Base-by-base conservation (phyloP, 2,329 filamentous ascomycete genomes). In the Beauveria sp. region DNA sequence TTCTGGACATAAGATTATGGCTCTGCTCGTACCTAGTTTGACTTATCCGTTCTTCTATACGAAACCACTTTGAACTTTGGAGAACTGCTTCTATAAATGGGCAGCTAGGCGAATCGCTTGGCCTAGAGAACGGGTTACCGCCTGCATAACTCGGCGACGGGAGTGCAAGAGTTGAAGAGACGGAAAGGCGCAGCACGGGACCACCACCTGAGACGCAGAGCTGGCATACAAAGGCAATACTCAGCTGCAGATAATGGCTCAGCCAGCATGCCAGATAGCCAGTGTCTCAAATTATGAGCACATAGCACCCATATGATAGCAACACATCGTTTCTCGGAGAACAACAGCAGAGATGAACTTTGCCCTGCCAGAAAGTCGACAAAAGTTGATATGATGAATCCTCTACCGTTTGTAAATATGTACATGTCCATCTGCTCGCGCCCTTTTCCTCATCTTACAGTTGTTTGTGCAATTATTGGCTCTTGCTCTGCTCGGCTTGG, bases 401-500 rank as follows among this genome's bases (percentile, higher is more conserved):
- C 47, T 49, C 60, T 54, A 62, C 47, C 49, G 30, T 62, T 26
- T 58, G 40, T n/a, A 20, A 42, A 4, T 63, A 63, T 63, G 62
- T 63, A 63, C 62, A 62, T 43, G 2, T 43, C 40, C 22, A 34
- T 20, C 49, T 26, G 20, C 53, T 46, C 38, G 45, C 28, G 22
- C 34, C 38, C 52, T 6, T 20, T 28, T 28, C 38, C 4, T 16
- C 52, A 56, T 58, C 60, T 26, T 62, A 58, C 54, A 62, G 22
- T 50, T 38, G 28, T 46, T 50, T 43, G 38, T 59, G 47, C 43
- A 30, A 60, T 71, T 69, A 65, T 71, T 68, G 61, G 57, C 22
- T 67, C 64, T 72, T 69, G 45, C 64, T 66, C 60, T 71, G 68
- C 63, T 70, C 72, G 30, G 70, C 67, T 66, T 74, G 73, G 58